Evolutionary conservation across 2,329 filamentous ascomycete species (phyloP), one percentile per base, ranked within the genome.

Genomic region (Trichoderma hamatum): DNA sequence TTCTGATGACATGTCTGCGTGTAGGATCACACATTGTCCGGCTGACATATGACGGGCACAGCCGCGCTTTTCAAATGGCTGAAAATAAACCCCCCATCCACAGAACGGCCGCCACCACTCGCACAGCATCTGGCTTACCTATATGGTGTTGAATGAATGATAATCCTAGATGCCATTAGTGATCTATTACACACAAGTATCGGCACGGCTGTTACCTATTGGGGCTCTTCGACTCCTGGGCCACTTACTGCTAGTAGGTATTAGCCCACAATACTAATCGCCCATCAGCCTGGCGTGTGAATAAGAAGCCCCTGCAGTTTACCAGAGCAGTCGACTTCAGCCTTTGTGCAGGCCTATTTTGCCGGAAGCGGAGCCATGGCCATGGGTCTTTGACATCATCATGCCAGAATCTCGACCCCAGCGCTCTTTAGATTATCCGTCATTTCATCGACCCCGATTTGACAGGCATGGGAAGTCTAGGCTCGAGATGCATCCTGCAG

Each of bases 321-420:
- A 3, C 34, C 13, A 36, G 34, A 36, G 46, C 21, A 49, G 16
- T 24, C n/a, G 21, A 49, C 46, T 49, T 49, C 46, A 49, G 46
- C 19, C 46, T 49, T 49, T 49, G 46, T 54, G 16, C n/a, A 49
- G 54, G 55, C 36, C 34, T 16, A 67, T 67, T 59, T 51, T 59
- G 63, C 63, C 54, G 52, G 54, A 39, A 59, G 63, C 56, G 65
- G 65, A 61, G 65, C 46, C 62, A 30, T 30, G 24, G 24, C 32
- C 62, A 54, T 55, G 62, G 62, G 32, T 56, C 62, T 43, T 64
- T 68, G 65, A 61, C 65, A 68, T 68, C 65, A 68, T 68, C 43
- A 30, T 32, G 28, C 55, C 55, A 60, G 55, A 46, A 43, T 49
- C 14, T 24, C 1, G 4, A 16, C 54, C 51, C 51, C 21, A 19